Percentiles rank a stretch among this genome's conserved stretches.
Conservation (phyloP, 2,329 filamentous ascomycete genomes). For the Colletotrichum sidae region DNA sequence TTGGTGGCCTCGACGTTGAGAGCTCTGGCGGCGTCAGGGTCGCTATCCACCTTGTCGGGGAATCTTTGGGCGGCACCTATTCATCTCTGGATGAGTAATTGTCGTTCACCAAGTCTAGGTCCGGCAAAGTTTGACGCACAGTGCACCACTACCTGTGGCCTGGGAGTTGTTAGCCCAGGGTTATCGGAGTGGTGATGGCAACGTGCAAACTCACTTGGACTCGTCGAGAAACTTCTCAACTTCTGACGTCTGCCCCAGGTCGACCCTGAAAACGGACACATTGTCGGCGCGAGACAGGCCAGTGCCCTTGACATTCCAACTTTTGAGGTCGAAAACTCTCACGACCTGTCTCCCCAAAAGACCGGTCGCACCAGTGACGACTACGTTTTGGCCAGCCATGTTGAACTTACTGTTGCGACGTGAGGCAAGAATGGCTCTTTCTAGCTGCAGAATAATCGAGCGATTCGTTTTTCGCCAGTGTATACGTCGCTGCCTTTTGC, state of each 20-base stretch:
- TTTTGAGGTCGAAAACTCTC: slow-evolving; percentile 73
- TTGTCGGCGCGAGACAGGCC: slow-evolving; percentile 81
- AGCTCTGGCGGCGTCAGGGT: slow-evolving; percentile 79
- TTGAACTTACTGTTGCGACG: background rate
- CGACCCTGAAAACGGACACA: slow-evolving; percentile 71
- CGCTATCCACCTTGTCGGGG: slow-evolving; percentile 84
- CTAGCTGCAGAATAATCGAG: too few relatives aligned
- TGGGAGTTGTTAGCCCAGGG: slow-evolving; percentile 45
- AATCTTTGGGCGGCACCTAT: slow-evolving; percentile 87
- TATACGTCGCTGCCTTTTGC: background rate
- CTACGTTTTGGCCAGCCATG: slow-evolving; percentile 63
- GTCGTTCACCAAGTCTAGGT: background rate
- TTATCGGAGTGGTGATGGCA: background rate
- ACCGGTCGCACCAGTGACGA: slow-evolving; percentile 88
- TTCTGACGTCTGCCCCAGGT: slow-evolving; percentile 60
- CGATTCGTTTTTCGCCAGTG: too few relatives aligned
- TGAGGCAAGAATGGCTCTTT: background rate
- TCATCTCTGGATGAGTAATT: slow-evolving; percentile 4
- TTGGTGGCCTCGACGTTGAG: slow-evolving; percentile 81
- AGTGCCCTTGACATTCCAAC: slow-evolving; percentile 79
- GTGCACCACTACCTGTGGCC: slow-evolving; percentile 83
- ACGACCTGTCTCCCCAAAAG: slow-evolving; percentile 84
- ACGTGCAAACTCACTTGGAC: slow-evolving; percentile 60
- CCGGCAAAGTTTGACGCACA: slow-evolving; percentile 64
- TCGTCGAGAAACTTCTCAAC: slow-evolving; percentile 64